Conservation (phyloP, 257 asterid genomes). For the Marsdenia floribunda region DNA sequence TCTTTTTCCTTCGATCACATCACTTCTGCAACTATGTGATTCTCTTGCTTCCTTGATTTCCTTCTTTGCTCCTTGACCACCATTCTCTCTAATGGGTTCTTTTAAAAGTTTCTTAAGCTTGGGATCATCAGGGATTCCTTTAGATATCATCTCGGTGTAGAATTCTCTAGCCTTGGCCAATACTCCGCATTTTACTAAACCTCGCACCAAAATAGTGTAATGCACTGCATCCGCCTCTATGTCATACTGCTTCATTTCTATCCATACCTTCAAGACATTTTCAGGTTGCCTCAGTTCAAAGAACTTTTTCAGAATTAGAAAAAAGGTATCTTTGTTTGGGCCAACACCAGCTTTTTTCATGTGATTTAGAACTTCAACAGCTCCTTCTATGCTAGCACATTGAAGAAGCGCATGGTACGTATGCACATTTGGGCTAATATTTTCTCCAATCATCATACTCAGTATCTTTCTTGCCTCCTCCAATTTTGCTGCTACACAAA, state of each 20-base stretch:
- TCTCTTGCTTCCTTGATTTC: constrained; percentile 26
- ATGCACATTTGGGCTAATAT: constrained; percentile 49
- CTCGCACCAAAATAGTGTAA: constrained; percentile 51
- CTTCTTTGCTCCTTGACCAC: constrained; percentile 18
- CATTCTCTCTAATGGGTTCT: constrained; percentile 20
- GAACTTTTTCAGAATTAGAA: constrained; percentile 36
- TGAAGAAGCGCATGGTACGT: constrained; percentile 69
- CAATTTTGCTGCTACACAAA: constrained; percentile 55
- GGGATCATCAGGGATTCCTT: constrained; percentile 42
- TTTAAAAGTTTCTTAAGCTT: constrained; percentile 53
- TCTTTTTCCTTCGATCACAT: constrained; percentile 13
- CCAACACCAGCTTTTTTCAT: constrained; percentile 54
- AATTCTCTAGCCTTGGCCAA: constrained; percentile 57
- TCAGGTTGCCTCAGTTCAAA: constrained; percentile 47
- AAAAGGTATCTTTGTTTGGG: constrained; percentile 59
- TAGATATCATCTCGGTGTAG: constrained; percentile 56
- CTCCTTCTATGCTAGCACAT: constrained; percentile 48
- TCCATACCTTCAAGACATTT: constrained; percentile 60
- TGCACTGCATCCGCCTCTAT: constrained; percentile 45
- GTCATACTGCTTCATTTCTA: constrained; percentile 42
- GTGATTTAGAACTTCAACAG: constrained; percentile 45
- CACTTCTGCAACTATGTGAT: constrained; percentile 18
- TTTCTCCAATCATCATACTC: constrained; percentile 54
- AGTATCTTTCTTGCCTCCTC: constrained; percentile 60
- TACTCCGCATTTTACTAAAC: constrained; percentile 52